Conservation (phyloP, 495 filamentous ascomycete species). For the Rusavskia elegans region DNA sequence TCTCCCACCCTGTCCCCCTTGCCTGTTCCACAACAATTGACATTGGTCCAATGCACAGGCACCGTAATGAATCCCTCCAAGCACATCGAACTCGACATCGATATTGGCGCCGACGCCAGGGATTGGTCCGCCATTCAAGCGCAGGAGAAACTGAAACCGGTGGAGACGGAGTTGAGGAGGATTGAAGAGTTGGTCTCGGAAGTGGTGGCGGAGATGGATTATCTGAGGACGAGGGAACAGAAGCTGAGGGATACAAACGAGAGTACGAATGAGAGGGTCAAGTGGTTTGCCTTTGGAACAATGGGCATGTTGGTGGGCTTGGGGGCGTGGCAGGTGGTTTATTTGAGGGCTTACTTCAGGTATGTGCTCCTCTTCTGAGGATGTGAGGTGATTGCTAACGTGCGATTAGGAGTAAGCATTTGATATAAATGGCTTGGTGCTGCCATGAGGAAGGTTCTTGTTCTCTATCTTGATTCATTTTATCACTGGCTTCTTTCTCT, state of each 20-base stretch:
- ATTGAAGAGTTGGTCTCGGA: constrained; percentile 78
- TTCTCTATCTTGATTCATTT: too few relatives aligned
- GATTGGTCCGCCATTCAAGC: constrained; percentile 96
- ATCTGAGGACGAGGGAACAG: constrained; percentile 80
- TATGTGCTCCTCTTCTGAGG: constrained; percentile 18
- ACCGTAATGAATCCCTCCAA: constrained; percentile 44
- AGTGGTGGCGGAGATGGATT: constrained; percentile 79
- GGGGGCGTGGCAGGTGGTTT: constrained; percentile 94
- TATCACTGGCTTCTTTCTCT: too few relatives aligned
- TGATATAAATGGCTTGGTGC: constrained; percentile 29
- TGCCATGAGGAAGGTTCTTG: too few relatives aligned
- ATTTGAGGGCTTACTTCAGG: constrained; percentile 94
- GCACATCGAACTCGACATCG: constrained; percentile 87
- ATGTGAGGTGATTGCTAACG: constrained; percentile 2
- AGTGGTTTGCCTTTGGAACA: constrained; percentile 93
- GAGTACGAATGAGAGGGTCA: constrained; percentile 96
- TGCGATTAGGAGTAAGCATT: constrained; percentile 56
- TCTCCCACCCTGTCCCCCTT: neutral
- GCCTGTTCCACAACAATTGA: too few relatives aligned
- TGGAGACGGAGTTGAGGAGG: constrained; percentile 87
- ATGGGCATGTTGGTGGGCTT: constrained; percentile 85
- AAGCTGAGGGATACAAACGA: constrained; percentile 96
- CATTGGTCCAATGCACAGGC: constrained; percentile 13
- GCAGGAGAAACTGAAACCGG: constrained; percentile 91
- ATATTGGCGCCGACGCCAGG: constrained; percentile 95